These are phyloP conservation scores for Trematosphaeria pertusa DNA, from an alignment of 2,329 filamentous ascomycete genomes.

Conservation along the genomic window DNA sequence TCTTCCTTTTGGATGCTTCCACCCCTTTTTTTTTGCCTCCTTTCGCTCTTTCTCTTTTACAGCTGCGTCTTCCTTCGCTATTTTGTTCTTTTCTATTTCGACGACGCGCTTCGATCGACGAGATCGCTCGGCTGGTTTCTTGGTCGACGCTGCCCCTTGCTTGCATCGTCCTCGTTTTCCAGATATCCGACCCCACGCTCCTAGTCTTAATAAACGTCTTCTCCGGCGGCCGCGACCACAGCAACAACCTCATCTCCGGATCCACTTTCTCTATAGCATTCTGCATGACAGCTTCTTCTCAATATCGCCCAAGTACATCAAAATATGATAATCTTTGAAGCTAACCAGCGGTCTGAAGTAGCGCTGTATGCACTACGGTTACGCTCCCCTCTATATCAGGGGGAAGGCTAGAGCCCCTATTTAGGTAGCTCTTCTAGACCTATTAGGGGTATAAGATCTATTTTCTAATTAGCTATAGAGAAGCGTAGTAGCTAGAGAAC, in stretches of 20 bases:
- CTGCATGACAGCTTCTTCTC: conserved; percentile 22
- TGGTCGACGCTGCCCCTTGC: not conserved
- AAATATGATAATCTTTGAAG: conserved; percentile 22
- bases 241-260: conserved; percentile 48
- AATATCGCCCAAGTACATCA: conserved; percentile 25
- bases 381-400: too few species aligned
- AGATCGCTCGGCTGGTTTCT: not conserved
- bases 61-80: not conserved
- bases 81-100: not conserved
- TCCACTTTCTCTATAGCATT: conserved; percentile 63
- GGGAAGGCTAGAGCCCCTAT: too few species aligned
- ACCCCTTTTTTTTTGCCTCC: not conserved
- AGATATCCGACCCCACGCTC: conserved; percentile 22
- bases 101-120: not conserved
- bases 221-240: conserved; percentile 21
- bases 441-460: too few species aligned
- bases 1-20: too few species aligned
- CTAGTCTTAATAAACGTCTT: conserved; percentile 20
- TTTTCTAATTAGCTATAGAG: too few species aligned
- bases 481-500: too few species aligned
- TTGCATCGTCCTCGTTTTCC: conserved; percentile 17
- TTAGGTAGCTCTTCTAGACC: too few species aligned
- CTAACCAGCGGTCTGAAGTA: conserved; percentile 49
- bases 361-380: conserved; percentile 60
- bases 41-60: not conserved